Conservation (phyloP, 225 moss, liverwort and hornwort species). For the Climacium dendroides region DNA sequence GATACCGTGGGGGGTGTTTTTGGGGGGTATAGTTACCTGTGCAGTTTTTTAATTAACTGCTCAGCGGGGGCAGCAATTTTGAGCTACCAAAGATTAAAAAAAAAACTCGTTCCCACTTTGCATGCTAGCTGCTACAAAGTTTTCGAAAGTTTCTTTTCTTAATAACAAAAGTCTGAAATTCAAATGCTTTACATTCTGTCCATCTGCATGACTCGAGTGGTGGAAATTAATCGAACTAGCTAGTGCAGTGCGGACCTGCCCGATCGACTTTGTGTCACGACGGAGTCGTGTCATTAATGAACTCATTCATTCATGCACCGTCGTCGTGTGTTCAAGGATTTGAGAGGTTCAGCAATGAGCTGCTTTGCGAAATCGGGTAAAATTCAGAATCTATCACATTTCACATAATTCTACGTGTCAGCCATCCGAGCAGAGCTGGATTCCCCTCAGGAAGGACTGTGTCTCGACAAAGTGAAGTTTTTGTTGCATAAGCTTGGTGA, state of each 20-base stretch:
- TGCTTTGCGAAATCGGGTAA: background rate
- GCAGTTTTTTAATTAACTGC: background rate
- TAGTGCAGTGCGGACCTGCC: background rate
- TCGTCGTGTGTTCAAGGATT: background rate
- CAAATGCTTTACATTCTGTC: background rate
- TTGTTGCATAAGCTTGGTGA: background rate
- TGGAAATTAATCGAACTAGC: background rate
- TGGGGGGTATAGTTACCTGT: no score
- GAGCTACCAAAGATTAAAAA: background rate
- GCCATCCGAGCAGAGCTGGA: background rate
- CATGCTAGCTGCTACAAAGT: background rate
- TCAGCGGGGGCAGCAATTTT: background rate
- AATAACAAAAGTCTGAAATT: no score
- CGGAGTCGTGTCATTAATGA: background rate
- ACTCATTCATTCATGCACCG: background rate
- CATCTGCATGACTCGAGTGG: no score
- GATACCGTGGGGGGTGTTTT: no score
- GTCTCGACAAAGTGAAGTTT: background rate
- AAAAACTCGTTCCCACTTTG: background rate
- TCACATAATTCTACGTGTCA: background rate
- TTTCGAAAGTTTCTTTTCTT: background rate
- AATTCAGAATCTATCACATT: background rate
- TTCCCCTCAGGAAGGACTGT: background rate
- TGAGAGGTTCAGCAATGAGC: background rate
- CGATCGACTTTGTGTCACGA: background rate